These are phyloP conservation scores for Cercospora zeae-maydis DNA, from an alignment of 2,329 filamentous ascomycete species.

Conservation along the genomic window DNA sequence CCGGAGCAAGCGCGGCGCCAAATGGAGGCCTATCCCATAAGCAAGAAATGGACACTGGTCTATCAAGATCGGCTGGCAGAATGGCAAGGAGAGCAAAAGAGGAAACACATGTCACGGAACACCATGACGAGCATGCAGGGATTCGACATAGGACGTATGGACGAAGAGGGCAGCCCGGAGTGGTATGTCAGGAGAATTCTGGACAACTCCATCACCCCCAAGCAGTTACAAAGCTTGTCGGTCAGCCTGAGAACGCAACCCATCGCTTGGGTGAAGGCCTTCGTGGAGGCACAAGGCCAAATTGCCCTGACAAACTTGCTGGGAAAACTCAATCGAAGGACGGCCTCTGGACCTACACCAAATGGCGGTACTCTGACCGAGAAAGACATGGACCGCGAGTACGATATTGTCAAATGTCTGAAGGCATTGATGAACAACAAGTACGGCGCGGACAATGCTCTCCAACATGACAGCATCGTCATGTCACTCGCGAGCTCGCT, in stretches of 20 bases:
- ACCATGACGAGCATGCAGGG: slow-evolving; percentile 60
- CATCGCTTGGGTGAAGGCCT: slow-evolving; percentile 92
- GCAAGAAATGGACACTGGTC: slow-evolving; percentile 96
- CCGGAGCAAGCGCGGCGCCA: slow-evolving; percentile 91
- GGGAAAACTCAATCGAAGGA: slow-evolving; percentile 86
- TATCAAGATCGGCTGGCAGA: slow-evolving; percentile 93
- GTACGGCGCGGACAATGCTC: slow-evolving; percentile 92
- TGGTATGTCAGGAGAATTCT: slow-evolving; percentile 98
- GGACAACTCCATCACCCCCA: slow-evolving; percentile 89
- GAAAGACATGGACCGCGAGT: slow-evolving; percentile 83
- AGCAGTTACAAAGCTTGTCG: slow-evolving; percentile 86
- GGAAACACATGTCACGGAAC: slow-evolving; percentile 67
- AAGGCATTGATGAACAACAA: slow-evolving; percentile 99
- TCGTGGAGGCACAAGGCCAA: slow-evolving; percentile 95
- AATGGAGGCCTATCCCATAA: slow-evolving; percentile 91
- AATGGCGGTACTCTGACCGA: slow-evolving; percentile 61
- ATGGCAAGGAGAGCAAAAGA: slow-evolving; percentile 90
- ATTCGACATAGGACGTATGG: slow-evolving; percentile 69
- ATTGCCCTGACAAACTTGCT: slow-evolving; percentile 92
- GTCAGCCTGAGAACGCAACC: slow-evolving; percentile 95
- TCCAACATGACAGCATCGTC: slow-evolving; percentile 84
- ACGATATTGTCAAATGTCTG: slow-evolving; percentile 95
- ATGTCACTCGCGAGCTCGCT: slow-evolving; percentile 82
- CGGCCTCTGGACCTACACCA: slow-evolving; percentile 67
- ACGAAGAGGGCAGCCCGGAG: slow-evolving; percentile 93